A percentile compares a stretch with the other conserved stretches of the same genome.
phyloP scores from a whole-genome alignment of 1,284 basidiomycete genomes.

The Naganishia sp. region DNA sequence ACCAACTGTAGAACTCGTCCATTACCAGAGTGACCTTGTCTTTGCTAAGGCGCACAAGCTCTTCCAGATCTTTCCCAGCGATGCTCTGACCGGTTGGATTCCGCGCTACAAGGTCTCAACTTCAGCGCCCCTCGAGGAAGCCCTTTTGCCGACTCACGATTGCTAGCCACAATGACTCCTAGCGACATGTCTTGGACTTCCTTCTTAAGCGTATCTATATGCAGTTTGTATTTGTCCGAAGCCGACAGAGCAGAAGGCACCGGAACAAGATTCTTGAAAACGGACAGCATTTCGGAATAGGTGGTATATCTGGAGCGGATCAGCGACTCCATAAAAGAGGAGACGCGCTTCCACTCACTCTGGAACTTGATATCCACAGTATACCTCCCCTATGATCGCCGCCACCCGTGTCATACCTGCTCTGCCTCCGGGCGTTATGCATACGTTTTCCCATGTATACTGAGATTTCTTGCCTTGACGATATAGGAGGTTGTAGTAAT shows the following conservation, averaged over 20 bases:
- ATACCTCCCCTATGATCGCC: constrained; percentile 67
- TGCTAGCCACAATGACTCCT: constrained; percentile 82
- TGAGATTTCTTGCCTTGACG: constrained; percentile 74
- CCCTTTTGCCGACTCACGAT: constrained; percentile 52
- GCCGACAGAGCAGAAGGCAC: constrained; percentile 67
- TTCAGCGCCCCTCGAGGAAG: not conserved
- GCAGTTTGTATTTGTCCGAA: constrained; percentile 66
- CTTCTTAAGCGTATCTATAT: constrained; percentile 65
- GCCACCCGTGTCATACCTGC: constrained; percentile 86
- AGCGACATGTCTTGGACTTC: constrained; percentile 78
- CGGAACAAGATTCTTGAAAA: constrained; percentile 84
- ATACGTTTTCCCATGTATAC: constrained; percentile 81
- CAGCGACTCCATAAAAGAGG: not conserved
- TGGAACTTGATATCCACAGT: constrained; percentile 68
- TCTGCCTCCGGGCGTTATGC: constrained; percentile 71
- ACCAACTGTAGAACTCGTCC: constrained; percentile 68
- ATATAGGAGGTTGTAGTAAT: constrained; percentile 85
- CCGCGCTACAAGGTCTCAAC: constrained; percentile 19
- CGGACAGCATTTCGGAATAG: constrained; percentile 69
- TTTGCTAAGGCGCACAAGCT: constrained; percentile 70
- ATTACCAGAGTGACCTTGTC: constrained; percentile 77
- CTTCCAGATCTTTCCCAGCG: constrained; percentile 72
- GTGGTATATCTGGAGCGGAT: constrained; percentile 43
- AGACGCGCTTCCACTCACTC: constrained; percentile 67
- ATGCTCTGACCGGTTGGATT: constrained; percentile 76